Conservation (phyloP, 331 rosid genomes). For the Acacia concinna region DNA sequence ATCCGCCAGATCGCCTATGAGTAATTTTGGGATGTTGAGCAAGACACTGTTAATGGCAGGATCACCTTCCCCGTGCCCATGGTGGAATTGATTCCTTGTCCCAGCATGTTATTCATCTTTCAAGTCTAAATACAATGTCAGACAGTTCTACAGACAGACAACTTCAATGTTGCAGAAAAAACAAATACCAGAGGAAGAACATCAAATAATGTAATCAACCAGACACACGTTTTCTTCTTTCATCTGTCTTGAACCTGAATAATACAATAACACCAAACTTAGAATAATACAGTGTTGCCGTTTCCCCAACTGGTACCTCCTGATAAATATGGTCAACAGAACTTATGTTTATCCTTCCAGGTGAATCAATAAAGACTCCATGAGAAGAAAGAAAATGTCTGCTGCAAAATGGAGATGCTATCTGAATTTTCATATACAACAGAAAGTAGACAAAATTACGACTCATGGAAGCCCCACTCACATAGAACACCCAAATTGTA, state of each 20-base stretch:
- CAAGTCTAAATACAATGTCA: neutral
- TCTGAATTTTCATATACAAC: neutral
- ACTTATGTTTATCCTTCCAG: conserved; percentile 1
- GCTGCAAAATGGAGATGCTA: conserved; percentile 11
- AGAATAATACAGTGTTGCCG: neutral
- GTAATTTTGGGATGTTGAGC: neutral
- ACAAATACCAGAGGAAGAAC: neutral
- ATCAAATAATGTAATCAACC: neutral
- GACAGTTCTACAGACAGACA: neutral
- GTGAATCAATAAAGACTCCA: neutral
- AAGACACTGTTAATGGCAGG: neutral
- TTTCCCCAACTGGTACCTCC: neutral
- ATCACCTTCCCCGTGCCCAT: neutral
- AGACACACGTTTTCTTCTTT: conserved; percentile 1
- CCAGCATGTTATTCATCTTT: neutral
- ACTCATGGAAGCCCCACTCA: conserved; percentile 9
- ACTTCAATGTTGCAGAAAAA: neutral
- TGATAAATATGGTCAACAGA: neutral
- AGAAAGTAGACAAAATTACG: neutral
- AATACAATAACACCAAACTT: conserved; percentile 3
- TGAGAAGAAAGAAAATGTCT: neutral
- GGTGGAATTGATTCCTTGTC: conserved; percentile 5
- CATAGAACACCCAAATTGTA: neutral
- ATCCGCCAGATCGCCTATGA: neutral
- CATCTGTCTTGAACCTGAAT: conserved; percentile 2